Evolutionary conservation across 495 filamentous ascomycete genomes (phyloP).

Genomic region (Aspergillus egyptiacus): DNA sequence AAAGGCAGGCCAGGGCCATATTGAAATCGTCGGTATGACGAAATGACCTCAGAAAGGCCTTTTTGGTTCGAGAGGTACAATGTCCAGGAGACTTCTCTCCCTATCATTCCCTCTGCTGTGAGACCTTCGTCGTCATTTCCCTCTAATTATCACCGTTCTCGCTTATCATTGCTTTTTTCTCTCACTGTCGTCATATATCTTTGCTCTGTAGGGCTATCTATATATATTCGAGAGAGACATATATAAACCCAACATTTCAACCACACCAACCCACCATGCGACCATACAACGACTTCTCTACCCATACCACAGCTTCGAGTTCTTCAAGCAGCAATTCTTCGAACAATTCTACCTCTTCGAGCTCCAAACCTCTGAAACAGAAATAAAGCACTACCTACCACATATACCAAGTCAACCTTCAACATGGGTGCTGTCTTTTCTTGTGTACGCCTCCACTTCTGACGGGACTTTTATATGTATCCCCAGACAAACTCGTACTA

Average conservation of each 20-base stretch:
- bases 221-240: background rate
- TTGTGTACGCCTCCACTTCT: constrained; percentile 71
- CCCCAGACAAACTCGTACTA: constrained; percentile 10
- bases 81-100: background rate
- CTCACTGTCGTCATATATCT: constrained; percentile 5
- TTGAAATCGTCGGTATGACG: constrained; percentile 20
- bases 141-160: constrained; percentile 1
- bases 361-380: constrained; percentile 10
- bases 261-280: no score
- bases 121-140: constrained; percentile 8
- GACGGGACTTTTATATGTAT: background rate
- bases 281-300: constrained; percentile 30
- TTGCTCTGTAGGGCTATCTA: background rate
- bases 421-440: constrained; percentile 95
- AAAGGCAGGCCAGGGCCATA: constrained; percentile 16
- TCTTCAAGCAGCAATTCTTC: constrained; percentile 13
- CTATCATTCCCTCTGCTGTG: background rate
- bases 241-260: constrained; percentile 1
- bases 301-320: constrained; percentile 29
- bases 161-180: background rate
- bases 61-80: constrained; percentile 2
- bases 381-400: constrained; percentile 4
- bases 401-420: constrained; percentile 17
- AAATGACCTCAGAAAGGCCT: constrained; percentile 1
- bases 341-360: background rate